A percentile compares a stretch with the other conserved stretches of the same genome.
These are phyloP conservation scores for Mortierella sp. DNA, from an alignment of 371 early-diverging fungal species.

Conservation along the genomic window DNA sequence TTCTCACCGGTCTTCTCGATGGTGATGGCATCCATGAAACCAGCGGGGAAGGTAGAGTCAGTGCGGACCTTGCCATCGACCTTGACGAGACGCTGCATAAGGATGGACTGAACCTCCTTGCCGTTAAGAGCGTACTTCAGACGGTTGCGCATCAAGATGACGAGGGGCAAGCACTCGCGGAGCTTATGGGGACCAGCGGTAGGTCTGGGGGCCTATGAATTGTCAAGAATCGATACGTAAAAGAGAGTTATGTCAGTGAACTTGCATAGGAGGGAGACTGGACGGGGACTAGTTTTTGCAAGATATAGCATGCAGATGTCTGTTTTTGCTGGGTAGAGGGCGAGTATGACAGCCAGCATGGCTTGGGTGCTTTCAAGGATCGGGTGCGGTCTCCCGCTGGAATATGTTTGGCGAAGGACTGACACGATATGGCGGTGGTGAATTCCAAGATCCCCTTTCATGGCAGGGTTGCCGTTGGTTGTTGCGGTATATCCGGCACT, in stretches of 20 bases:
- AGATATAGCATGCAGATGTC: no score
- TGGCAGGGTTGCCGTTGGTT: no score
- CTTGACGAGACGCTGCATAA: constrained; percentile 98
- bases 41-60: constrained; percentile 98
- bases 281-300: no score
- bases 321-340: no score
- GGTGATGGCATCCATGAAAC: constrained; percentile 99
- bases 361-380: no score
- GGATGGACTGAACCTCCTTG: constrained; percentile 97
- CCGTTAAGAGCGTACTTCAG: constrained; percentile 98
- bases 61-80: constrained; percentile 99
- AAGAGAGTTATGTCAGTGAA: no score
- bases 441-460: no score
- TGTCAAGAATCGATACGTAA: not conserved
- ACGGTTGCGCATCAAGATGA: constrained; percentile 98
- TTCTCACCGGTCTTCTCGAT: constrained; percentile 99
- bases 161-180: constrained; percentile 98
- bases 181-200: constrained; percentile 99
- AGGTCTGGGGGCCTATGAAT: constrained; percentile 98
- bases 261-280: not conserved
- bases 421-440: no score
- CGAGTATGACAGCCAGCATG: no score
- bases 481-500: no score
- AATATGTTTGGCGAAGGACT: no score
- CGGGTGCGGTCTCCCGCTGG: no score